Evolutionary conservation across 805 yeast genomes (phyloP), one percentile per base, ranked within the genome.

Genomic region (Saccharomycopsis selenospora): DNA sequence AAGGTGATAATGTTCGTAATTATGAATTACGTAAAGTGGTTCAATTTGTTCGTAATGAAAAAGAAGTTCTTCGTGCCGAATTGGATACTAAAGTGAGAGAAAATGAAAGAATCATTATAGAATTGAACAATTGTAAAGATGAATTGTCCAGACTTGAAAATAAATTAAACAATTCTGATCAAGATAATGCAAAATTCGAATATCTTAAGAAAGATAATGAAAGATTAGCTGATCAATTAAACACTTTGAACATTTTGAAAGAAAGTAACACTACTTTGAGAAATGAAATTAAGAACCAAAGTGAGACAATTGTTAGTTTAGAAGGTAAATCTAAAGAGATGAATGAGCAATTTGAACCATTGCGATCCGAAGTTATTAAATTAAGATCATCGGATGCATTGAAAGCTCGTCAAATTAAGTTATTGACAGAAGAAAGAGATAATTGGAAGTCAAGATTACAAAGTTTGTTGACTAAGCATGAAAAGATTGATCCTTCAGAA

Each of bases 251-350:
- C 55, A 66, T 82, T 23, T 62, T 84, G 47, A 70, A 85, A 46
- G 91, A 84, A 61, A 81, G 87, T 56, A 84, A 84, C 56, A 66
- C 71, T 6, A 75, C 85, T 1, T 67, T 84, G 54, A 71, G 90
- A 45, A 67, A 68, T 47, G 86, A 81, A 46, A 65, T 70, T 47
- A 60, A 62, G 22, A 51, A 58, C 3, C 62, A 63, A 38, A 49
- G 60, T 20, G 55, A 58, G 13, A 64, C 60, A 46, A 64, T 69
- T 11, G 55, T 58, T 36, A 61, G 61, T 4, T 66, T 82, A 36
- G 77, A 77, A 56, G 43, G 52, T 2, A 64, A 72, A 52, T 46
- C 77, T 13, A 57, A 59, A 3, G 55, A 50, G 1, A 45, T 69
- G 2, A 56, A 61, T 3, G 56, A 48, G 2, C 65, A 69, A 46